phyloP scores from a whole-genome alignment of 805 yeast species.

The Yarrowia sp. region DNA sequence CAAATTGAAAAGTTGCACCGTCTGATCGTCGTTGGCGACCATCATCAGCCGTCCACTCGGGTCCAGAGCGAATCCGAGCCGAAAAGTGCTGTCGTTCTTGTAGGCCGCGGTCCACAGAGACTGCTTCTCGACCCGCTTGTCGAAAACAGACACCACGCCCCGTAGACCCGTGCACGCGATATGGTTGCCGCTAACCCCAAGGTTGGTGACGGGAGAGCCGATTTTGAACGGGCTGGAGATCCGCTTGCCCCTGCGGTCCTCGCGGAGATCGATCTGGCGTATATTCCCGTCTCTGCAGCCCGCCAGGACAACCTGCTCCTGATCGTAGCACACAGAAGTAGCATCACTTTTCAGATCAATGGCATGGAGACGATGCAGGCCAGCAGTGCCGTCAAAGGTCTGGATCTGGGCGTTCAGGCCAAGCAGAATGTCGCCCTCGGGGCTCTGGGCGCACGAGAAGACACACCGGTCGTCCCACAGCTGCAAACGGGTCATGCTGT shows the following conservation, averaged over 20 bases:
- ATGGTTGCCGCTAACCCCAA: slow-evolving; percentile 28
- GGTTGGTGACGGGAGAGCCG: slow-evolving; percentile 32
- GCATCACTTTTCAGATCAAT: slow-evolving; percentile 16
- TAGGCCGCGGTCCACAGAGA: slow-evolving; percentile 17
- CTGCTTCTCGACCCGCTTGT: slow-evolving; percentile 10
- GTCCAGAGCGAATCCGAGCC: slow-evolving; percentile 29
- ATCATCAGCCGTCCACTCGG: slow-evolving; percentile 26
- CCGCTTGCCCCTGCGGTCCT: neutral
- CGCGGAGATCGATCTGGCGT: slow-evolving; percentile 1
- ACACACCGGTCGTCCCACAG: slow-evolving; percentile 26
- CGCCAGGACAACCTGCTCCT: neutral
- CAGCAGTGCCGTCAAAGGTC: neutral
- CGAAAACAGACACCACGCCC: slow-evolving; percentile 30
- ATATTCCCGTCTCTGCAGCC: slow-evolving; percentile 22
- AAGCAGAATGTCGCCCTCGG: slow-evolving; percentile 26
- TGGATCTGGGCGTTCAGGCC: slow-evolving; percentile 4
- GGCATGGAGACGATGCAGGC: neutral
- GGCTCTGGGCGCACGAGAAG: slow-evolving; percentile 31
- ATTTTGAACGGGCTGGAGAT: slow-evolving; percentile 28
- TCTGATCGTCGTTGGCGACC: slow-evolving; percentile 24
- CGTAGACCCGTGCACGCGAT: slow-evolving; percentile 33
- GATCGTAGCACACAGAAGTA: neutral
- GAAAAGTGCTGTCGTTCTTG: slow-evolving; percentile 16
- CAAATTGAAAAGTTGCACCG: slow-evolving; percentile 2
- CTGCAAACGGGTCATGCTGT: slow-evolving; percentile 29